These are phyloP conservation scores for Erodium maritimum DNA, from an alignment of 345 rosid species.

Conservation along the genomic window DNA sequence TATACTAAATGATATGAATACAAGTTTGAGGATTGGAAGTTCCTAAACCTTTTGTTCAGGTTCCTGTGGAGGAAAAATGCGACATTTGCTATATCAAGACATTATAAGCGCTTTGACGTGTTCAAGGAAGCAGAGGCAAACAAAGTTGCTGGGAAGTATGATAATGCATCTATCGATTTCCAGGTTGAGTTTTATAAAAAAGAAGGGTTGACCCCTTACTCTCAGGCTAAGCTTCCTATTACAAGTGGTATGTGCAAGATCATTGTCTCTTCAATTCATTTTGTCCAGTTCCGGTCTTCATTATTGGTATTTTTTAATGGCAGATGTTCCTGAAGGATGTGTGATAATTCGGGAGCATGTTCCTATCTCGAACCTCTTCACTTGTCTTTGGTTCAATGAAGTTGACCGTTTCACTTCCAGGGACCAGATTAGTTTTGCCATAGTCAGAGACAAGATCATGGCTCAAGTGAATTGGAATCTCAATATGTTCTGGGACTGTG, in stretches of 20 bases:
- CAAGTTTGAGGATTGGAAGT: too few species aligned
- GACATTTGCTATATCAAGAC: conserved; percentile 86
- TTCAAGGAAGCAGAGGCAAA: conserved; percentile 93
- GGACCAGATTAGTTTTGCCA: conserved; percentile 95
- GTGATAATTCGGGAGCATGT: conserved; percentile 91
- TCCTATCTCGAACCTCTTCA: conserved; percentile 80
- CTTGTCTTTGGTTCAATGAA: conserved; percentile 98
- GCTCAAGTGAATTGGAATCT: conserved; percentile 74
- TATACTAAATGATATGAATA: too few species aligned
- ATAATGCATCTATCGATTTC: conserved; percentile 76
- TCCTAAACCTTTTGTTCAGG: conserved; percentile 28
- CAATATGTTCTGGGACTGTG: conserved; percentile 91
- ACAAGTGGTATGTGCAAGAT: conserved; percentile 53
- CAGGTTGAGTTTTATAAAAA: conserved; percentile 80
- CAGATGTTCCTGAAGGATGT: conserved; percentile 99
- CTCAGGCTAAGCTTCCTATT: conserved; percentile 80
- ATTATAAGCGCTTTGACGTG: conserved; percentile 82
- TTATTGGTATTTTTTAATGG: neutral
- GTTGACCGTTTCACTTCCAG: conserved; percentile 94
- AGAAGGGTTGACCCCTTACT: conserved; percentile 83
- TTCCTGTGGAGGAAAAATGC: conserved; percentile 94
- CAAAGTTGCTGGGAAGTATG: conserved; percentile 96
- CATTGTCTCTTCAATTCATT: neutral
- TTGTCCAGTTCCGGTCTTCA: neutral
- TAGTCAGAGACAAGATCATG: conserved; percentile 71